These are phyloP conservation scores for Chaetomiaceae sp. DNA, from an alignment of 2,329 filamentous ascomycete species.

Conservation along the genomic window DNA sequence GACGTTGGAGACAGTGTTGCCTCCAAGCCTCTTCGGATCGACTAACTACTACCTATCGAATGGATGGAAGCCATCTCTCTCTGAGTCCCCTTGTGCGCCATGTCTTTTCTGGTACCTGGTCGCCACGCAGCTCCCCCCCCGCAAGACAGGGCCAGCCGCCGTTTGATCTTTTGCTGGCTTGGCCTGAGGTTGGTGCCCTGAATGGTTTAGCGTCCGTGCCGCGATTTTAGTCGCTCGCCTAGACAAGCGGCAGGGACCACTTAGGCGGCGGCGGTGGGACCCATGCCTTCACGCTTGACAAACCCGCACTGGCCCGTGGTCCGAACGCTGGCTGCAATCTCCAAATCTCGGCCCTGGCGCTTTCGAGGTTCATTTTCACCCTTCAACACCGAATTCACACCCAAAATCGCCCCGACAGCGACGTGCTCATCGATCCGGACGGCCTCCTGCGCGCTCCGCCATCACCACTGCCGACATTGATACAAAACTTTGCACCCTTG, in stretches of 20 bases:
- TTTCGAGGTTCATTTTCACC: conserved; percentile 26
- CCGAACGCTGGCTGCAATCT: conserved; percentile 3
- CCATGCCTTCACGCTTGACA: conserved; percentile 17
- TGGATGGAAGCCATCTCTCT: too few relatives aligned
- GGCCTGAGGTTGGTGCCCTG: conserved; percentile 10
- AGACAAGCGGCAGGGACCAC: conserved; percentile 26
- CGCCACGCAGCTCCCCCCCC: conserved; percentile 2
- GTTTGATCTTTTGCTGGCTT: conserved; percentile 17
- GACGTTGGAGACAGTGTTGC: not conserved
- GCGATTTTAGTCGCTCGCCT: conserved; percentile 27
- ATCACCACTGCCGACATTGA: not conserved
- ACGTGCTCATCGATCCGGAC: not conserved
- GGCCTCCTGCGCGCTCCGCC: conserved; percentile 9
- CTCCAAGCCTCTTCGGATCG: not conserved
- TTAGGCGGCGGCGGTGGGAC: conserved; percentile 11
- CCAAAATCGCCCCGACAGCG: conserved; percentile 8
- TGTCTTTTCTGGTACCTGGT: not conserved
- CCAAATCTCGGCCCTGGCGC: conserved; percentile 27
- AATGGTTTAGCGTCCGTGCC: conserved; percentile 22
- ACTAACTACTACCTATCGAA: too few relatives aligned
- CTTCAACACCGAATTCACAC: conserved; percentile 21
- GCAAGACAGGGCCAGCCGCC: not conserved
- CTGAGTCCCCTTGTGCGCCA: not conserved
- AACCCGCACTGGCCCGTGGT: conserved; percentile 21
- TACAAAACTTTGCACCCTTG: conserved; percentile 5